Base-by-base conservation (phyloP, 116 monocot genomes). In the Dioscorea cayenensis region DNA sequence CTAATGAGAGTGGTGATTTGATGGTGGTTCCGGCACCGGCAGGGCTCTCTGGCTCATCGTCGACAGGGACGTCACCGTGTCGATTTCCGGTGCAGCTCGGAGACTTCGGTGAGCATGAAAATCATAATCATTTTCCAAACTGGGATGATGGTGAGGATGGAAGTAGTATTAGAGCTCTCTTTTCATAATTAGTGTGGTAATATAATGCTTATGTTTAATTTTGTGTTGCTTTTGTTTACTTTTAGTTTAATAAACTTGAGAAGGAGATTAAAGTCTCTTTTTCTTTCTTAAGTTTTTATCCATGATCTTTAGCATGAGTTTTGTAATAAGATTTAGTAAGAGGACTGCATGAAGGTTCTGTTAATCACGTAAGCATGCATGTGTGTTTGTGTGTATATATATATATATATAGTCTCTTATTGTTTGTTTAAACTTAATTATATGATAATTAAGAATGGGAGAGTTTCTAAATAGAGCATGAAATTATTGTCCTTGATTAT, bases 121-220 rank as follows among this genome's bases (percentile, higher is more conserved):
- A 82, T 18, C 77, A 22, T 21, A 7, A 4, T 6, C 21, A 77
- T 14, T 74, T 77, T 27, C 62, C 74, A 20, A 63, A 66, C 71
- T 82, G 77, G 82, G 73, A 58, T 2, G 73, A 73, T 9, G 69
- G 32, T 0, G 74, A 70, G 14, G 82, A 77, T 2, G 73, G 73
- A n/a, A 70, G 64, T 63, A 73, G 73, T 37, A 71, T 80, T 11
- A 66, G 75, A 67, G 67, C 43, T 43, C 67, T 10, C 27, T 77
- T 2, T 82, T 72, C 22, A 69, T 73, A 25, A 51, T 51, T 51
- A 51, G 3, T 51, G 32, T 32, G 32, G 32, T 32, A 32, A 29
- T 29, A 29, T 29, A n/a, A 43, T 43, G 43, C 43, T 0, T 8
- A 10, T 55, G 55, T 55, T 12, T 55, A 16, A 5, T 55, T 55